Evolutionary conservation across 441 rosid genomes (phyloP).

Genomic region (Gossypium schwendimanii): DNA sequence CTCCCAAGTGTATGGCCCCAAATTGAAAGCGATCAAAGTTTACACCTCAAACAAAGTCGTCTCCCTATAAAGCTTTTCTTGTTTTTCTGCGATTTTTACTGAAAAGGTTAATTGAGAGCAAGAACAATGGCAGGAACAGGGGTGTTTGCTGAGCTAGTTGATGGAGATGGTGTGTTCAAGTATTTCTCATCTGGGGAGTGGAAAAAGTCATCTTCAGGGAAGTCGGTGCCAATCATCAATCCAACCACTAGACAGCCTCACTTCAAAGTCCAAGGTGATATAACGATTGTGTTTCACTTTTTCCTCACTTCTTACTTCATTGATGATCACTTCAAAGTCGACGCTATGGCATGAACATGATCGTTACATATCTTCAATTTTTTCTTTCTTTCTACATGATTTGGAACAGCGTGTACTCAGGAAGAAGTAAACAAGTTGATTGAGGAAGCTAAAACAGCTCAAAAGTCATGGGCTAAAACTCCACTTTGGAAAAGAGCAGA

Average conservation of each 20-base stretch:
- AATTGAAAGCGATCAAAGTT: not conserved
- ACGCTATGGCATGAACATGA: not conserved
- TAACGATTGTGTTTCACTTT: not conserved
- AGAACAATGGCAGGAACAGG: slow-evolving; percentile 66
- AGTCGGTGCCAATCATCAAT: slow-evolving; percentile 68
- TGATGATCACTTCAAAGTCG: not conserved
- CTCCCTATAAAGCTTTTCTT: not conserved
- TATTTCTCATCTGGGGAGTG: slow-evolving; percentile 78
- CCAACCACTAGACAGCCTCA: slow-evolving; percentile 77
- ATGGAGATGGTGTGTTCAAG: slow-evolving; percentile 59
- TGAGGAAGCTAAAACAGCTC: slow-evolving; percentile 71
- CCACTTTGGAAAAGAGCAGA: slow-evolving; percentile 96
- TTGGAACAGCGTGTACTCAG: slow-evolving; percentile 67
- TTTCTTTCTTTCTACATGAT: not conserved
- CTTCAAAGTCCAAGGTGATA: slow-evolving; percentile 86
- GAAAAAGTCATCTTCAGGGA: slow-evolving; percentile 69
- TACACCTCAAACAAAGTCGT: not conserved
- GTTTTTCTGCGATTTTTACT: not conserved
- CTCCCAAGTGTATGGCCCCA: not conserved
- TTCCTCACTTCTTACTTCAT: not conserved
- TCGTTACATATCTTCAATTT: not conserved
- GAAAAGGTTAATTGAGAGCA: not conserved
- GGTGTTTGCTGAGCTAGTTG: slow-evolving; percentile 61
- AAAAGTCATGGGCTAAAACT: slow-evolving; percentile 85
- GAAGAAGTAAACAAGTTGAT: slow-evolving; percentile 85